Evolutionary conservation across 2,329 filamentous ascomycete genomes (phyloP).

Genomic region (Aspergillus amoenus): DNA sequence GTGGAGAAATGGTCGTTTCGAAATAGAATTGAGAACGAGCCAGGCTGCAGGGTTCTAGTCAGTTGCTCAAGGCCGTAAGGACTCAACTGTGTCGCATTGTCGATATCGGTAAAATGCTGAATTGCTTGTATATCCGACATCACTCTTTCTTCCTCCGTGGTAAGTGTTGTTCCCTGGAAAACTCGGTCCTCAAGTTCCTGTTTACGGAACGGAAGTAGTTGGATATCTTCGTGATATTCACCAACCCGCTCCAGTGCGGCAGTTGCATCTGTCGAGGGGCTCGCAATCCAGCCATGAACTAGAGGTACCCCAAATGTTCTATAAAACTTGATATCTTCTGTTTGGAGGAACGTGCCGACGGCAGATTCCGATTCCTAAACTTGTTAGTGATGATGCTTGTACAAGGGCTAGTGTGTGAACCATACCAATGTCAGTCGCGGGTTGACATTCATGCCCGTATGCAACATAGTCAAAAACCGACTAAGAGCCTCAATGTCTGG

Average conservation of each 20-base stretch:
- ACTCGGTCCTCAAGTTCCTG: conserved; percentile 85
- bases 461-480: conserved; percentile 79
- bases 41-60: conserved; percentile 67
- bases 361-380: conserved; percentile 33
- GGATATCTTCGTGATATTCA: conserved; percentile 85
- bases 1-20: conserved; percentile 97
- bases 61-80: conserved; percentile 76
- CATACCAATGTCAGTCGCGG: conserved; percentile 71
- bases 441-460: conserved; percentile 98
- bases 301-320: conserved; percentile 84
- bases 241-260: conserved; percentile 71
- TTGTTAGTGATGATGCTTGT: conserved; percentile 39
- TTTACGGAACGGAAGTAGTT: conserved; percentile 83
- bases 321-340: conserved; percentile 85
- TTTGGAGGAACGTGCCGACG: conserved; percentile 81
- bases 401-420: neutral
- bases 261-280: conserved; percentile 64
- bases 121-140: conserved; percentile 84
- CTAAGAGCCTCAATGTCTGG: conserved; percentile 89
- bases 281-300: conserved; percentile 88
- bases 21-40: conserved; percentile 86
- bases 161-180: conserved; percentile 58
- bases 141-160: conserved; percentile 70
- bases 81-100: conserved; percentile 84
- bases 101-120: conserved; percentile 71